Base-by-base conservation (phyloP, 2,329 filamentous ascomycete species). In the Cladophialophora bantiana region DNA sequence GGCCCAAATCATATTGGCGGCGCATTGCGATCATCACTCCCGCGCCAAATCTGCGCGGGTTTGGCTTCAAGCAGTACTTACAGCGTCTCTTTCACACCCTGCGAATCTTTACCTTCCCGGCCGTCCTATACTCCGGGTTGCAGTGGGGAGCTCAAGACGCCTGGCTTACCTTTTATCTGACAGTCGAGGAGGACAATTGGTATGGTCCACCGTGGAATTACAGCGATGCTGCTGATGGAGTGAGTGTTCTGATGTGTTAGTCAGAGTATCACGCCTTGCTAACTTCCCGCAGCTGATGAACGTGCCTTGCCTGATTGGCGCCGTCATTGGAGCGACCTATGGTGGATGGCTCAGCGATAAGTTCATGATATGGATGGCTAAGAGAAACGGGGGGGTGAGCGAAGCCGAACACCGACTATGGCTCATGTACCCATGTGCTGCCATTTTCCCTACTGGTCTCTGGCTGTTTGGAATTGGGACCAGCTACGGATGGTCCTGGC, bases 91-190 rank as follows among this genome's bases (percentile, higher is more conserved):
- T 82, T 70, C 83, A 87, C 70, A 87, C 83, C 0, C 76, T 87
- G 59, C 82, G 84, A n/a, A 78, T 87, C 50, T 87, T 87, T 72
- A 80, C 81, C 1, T 87, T 87, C 66, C 85, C 85, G 0, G 85
- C 85, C 1, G 84, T 87, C 9, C 80, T 85, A 68, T 87, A 83
- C 68, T 84, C 84, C 2, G 85, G 85, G 7, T 74, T 87, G 31
- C 85, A 87, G 72, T 88, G 85, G 85, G 85, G 85, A 3, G 79
- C 84, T 35, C 86, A 88, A 74, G 85, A 87, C 69, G 84, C 85
- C n/a, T 87, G 85, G 76, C 76, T 88, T 26, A 84, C 83, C 1
- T 87, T 88, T 73, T 87, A 88, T 68, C 77, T 86, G 36, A 88
- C 85, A 0, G 80, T 87, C 1, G 81, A 86, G 72, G 83, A 88